Evolutionary conservation across 208 protist genomes (phyloP).

Genomic region (Naegleria gruberi): DNA sequence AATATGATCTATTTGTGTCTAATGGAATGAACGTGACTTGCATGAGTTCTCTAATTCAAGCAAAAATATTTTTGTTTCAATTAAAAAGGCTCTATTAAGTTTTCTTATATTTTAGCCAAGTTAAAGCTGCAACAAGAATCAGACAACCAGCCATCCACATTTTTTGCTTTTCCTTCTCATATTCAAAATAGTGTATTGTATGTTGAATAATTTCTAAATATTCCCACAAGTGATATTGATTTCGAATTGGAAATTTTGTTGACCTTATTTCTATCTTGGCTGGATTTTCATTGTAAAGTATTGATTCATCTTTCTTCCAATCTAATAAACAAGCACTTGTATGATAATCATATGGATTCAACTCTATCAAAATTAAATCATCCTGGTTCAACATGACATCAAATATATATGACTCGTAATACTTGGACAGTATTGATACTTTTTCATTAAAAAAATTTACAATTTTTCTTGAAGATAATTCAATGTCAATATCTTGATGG

Average conservation of each 20-base stretch:
- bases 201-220: neutral
- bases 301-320: neutral
- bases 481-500: neutral
- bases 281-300: neutral
- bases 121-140: no score
- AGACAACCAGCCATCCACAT: no score
- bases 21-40: no score
- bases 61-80: no score
- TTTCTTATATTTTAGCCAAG: no score
- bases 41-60: no score
- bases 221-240: neutral
- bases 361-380: neutral
- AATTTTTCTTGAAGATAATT: neutral
- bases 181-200: no score
- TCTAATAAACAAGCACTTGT: neutral
- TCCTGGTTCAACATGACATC: neutral
- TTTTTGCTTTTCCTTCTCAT: no score
- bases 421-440: no score
- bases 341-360: conserved; percentile 2
- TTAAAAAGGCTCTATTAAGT: no score
- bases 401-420: neutral
- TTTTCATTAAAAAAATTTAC: no score
- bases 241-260: neutral
- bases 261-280: neutral
- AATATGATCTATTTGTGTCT: no score